These are phyloP conservation scores for Citeromyces siamensis DNA, from an alignment of 1,139 yeast species.

Conservation along the genomic window DNA sequence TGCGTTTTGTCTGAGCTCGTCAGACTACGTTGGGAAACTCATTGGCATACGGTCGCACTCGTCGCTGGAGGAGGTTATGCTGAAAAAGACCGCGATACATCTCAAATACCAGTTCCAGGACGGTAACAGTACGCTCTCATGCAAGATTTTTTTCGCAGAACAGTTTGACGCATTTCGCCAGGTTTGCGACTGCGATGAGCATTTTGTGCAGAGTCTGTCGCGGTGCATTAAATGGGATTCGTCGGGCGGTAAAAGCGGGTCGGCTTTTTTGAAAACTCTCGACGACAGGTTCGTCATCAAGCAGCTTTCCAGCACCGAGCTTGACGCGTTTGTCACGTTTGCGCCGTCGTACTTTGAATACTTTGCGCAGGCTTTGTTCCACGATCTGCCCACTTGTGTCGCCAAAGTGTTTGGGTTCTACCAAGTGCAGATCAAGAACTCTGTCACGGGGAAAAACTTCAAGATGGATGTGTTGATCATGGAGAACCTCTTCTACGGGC, in stretches of 20 bases:
- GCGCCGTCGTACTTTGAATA: slow-evolving; percentile 97
- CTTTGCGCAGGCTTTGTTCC: slow-evolving; percentile 90
- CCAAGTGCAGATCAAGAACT: slow-evolving; percentile 79
- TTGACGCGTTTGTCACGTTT: slow-evolving; percentile 88
- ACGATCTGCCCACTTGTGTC: slow-evolving; percentile 85
- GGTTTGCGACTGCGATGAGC: slow-evolving; percentile 68
- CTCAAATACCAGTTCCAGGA: slow-evolving; percentile 86
- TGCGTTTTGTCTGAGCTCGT: slow-evolving; percentile 81
- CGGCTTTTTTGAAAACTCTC: slow-evolving; percentile 81
- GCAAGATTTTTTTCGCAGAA: slow-evolving; percentile 91
- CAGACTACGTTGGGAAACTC: slow-evolving; percentile 45
- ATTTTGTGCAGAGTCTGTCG: slow-evolving; percentile 79
- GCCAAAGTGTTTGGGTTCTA: slow-evolving; percentile 95
- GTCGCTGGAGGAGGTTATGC: slow-evolving; percentile 52
- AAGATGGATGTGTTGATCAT: slow-evolving; percentile 88
- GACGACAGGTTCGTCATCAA: slow-evolving; percentile 87
- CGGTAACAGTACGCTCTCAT: slow-evolving; percentile 70
- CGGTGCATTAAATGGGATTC: slow-evolving; percentile 95
- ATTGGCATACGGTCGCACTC: slow-evolving; percentile 1
- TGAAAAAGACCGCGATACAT: slow-evolving; percentile 79
- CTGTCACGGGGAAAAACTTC: slow-evolving; percentile 60
- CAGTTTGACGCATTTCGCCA: slow-evolving; percentile 91
- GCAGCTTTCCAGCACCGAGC: slow-evolving; percentile 76
- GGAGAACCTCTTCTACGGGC: slow-evolving; percentile 89
- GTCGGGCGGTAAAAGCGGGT: slow-evolving; percentile 93